Evolutionary conservation across 2,329 filamentous ascomycete genomes (phyloP).

Genomic region (Trichophyton mentagrophytes): DNA sequence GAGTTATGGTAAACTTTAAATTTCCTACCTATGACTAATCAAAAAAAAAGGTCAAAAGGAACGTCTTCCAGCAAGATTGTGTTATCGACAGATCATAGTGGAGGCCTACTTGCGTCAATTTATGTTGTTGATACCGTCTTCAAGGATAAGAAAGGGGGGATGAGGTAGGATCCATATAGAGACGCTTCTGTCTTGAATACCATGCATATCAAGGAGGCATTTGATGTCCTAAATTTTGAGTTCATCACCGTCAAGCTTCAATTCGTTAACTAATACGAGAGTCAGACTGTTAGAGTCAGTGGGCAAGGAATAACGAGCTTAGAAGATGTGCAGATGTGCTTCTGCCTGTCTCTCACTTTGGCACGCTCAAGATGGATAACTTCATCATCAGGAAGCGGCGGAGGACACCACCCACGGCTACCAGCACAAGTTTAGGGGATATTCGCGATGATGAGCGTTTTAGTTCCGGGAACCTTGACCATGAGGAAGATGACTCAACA

Average conservation of each 20-base stretch:
- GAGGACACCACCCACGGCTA: background rate
- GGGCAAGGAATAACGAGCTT: background rate
- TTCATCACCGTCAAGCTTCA: background rate
- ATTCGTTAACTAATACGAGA: background rate
- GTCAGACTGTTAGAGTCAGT: background rate
- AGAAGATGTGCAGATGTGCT: background rate
- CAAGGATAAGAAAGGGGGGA: too few species aligned
- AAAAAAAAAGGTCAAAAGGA: too few species aligned
- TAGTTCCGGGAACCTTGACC: background rate
- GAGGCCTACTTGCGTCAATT: too few species aligned
- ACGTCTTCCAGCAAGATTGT: too few species aligned
- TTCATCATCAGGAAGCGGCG: background rate
- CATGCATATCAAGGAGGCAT: too few species aligned
- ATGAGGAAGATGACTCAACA: conserved; percentile 57
- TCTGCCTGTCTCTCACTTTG: background rate
- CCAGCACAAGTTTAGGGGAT: background rate
- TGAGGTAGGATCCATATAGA: too few species aligned
- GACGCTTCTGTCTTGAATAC: too few species aligned
- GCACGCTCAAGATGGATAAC: background rate
- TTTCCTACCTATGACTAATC: too few species aligned
- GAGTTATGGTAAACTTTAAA: too few species aligned
- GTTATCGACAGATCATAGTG: too few species aligned
- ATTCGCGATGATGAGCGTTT: too few species aligned
- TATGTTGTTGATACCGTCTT: too few species aligned
- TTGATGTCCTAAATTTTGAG: background rate